Conservation (phyloP, 2,329 filamentous ascomycete species). For the Lachnellula cervina region DNA sequence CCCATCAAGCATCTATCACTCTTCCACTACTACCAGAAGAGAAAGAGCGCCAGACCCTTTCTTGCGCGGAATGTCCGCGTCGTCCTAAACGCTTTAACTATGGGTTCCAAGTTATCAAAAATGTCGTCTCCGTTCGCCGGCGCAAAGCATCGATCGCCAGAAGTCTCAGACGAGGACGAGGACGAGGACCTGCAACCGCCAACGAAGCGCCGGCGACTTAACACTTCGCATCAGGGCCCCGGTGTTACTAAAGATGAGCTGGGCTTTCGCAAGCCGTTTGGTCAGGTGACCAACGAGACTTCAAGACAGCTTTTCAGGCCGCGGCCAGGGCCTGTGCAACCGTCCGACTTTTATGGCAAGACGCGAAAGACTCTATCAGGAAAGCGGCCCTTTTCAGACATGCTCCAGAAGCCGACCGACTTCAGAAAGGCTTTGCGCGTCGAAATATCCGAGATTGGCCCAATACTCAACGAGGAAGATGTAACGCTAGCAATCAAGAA, state of each 20-base stretch:
- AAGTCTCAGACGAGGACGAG: slow-evolving; percentile 19
- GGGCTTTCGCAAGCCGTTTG: slow-evolving; percentile 9
- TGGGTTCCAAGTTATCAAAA: slow-evolving; percentile 19
- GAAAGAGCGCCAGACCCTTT: slow-evolving; percentile 6
- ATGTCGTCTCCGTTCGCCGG: slow-evolving; percentile 4
- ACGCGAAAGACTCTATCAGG: not conserved
- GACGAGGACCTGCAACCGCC: slow-evolving; percentile 20
- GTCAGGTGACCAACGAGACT: slow-evolving; percentile 18
- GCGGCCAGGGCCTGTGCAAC: slow-evolving; percentile 11
- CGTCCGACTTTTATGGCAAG: slow-evolving; percentile 18
- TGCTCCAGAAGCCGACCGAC: slow-evolving; percentile 9
- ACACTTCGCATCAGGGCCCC: not conserved
- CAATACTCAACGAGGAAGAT: not conserved
- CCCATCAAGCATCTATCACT: not conserved
- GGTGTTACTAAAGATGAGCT: not conserved
- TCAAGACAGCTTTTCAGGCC: slow-evolving; percentile 1
- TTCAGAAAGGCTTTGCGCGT: slow-evolving; percentile 22
- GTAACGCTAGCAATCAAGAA: not conserved
- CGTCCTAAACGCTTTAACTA: slow-evolving; percentile 12
- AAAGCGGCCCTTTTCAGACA: not conserved
- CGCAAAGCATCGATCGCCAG: not conserved
- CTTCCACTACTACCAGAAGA: not conserved
- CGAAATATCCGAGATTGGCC: slow-evolving; percentile 17
- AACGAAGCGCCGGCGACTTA: slow-evolving; percentile 21
- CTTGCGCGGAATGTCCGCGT: slow-evolving; percentile 23